Evolutionary conservation across 805 yeast genomes (phyloP), one percentile per base, ranked within the genome.

Genomic region (Ogataea dorogensis): DNA sequence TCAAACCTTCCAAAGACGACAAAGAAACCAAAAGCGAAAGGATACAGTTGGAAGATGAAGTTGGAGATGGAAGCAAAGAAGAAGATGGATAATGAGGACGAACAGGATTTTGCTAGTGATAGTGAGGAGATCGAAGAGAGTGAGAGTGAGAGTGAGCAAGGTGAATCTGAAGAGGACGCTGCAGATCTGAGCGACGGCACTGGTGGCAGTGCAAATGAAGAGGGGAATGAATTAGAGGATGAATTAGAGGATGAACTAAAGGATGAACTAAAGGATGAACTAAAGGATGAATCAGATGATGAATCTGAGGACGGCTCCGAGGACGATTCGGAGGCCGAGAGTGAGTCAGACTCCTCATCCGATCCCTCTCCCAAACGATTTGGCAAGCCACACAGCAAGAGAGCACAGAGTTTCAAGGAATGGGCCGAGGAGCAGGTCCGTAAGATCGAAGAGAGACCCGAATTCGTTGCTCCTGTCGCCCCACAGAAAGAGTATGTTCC

Each of bases 391-490:
- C 79, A 69, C 44, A 56, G 62, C 25, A 56, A 68, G 19, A 64
- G 63, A 28, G 91, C 86, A 1, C 67, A 70, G 23, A 73, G 78
- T 12, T 93, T 93, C 68, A 86, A 85, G 60, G 74, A 75, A 13
- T 93, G 98, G 98, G 96, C 96, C 0, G 85, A 81, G 47, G 62
- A 71, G 22, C 85, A 84, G 51, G 75, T 80, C 4, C 76, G 81
- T 40, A 68, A 73, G 42, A 63, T 78, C 24, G 86, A 78, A 47
- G 87, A 85, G 1, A 68, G 79, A 17, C 70, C 73, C 11, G 77
- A 59, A 29, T 53, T 58, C 41, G 61, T 71, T 31, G 67, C 78
- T 3, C 74, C 68, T 2, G 67, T 74, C 2, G 69, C 65, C 1
- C 83, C 85, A 3, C 58, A 61, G 21, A 58, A 73, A 16, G 64